A percentile compares a stretch with the other conserved stretches of the same genome.
These are phyloP conservation scores for Penicillium verrucosum DNA, from an alignment of 2,329 filamentous ascomycete genomes.

Conservation along the genomic window DNA sequence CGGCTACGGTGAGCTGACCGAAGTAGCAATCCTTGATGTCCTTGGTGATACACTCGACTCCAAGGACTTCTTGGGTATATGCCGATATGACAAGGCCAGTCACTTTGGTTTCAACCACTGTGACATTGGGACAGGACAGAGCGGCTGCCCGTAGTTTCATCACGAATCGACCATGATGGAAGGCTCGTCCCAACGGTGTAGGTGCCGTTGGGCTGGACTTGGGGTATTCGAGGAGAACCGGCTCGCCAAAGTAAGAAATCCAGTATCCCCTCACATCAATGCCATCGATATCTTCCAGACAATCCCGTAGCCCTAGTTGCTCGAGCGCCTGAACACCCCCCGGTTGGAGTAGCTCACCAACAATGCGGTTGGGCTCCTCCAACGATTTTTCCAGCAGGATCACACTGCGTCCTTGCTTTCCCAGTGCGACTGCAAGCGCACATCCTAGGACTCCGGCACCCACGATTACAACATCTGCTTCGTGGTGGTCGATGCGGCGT, in stretches of 20 bases:
- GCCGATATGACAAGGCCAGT: constrained; percentile 70
- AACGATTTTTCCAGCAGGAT: constrained; percentile 84
- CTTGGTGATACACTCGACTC: constrained; percentile 70
- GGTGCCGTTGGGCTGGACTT: constrained; percentile 49
- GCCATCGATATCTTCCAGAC: constrained; percentile 84
- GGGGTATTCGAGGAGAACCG: constrained; percentile 77
- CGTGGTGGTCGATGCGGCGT: constrained; percentile 55
- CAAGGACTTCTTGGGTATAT: constrained; percentile 69
- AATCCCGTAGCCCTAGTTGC: constrained; percentile 75
- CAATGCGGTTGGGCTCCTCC: constrained; percentile 91
- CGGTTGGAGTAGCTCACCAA: constrained; percentile 91
- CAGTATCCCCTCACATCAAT: constrained; percentile 81
- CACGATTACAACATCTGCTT: constrained; percentile 82
- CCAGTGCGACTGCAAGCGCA: constrained; percentile 77
- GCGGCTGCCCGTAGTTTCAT: constrained; percentile 74
- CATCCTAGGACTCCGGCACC: constrained; percentile 90
- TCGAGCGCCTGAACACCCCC: constrained; percentile 79
- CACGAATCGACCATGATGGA: constrained; percentile 95
- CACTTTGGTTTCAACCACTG: constrained; percentile 85
- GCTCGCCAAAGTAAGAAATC: constrained; percentile 73
- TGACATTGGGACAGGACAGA: constrained; percentile 73
- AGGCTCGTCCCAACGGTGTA: constrained; percentile 70
- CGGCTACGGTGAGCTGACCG: constrained; percentile 79
- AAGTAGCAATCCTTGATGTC: constrained; percentile 75
- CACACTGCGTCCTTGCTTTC: constrained; percentile 85